Conservation (phyloP, 1,284 basidiomycete genomes). For the Cystobasidium slooffiae region DNA sequence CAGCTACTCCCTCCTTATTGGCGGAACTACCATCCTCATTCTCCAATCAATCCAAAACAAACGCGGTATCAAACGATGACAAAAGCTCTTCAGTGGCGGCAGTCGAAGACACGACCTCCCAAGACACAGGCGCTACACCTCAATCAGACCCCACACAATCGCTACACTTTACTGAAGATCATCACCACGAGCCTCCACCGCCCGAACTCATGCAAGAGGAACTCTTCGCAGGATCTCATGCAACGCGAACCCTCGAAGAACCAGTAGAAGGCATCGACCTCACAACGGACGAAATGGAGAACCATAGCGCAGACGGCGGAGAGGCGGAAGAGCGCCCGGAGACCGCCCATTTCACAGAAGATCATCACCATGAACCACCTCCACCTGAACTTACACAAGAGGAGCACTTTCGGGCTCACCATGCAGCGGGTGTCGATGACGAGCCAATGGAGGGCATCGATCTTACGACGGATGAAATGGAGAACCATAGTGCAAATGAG, state of each 20-base stretch:
- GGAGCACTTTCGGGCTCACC: background rate
- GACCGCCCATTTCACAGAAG: background rate
- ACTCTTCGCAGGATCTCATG: background rate
- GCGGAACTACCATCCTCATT: too few relatives aligned
- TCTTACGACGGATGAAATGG: constrained; percentile 26
- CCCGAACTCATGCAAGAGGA: constrained; percentile 8
- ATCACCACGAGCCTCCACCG: constrained; percentile 23
- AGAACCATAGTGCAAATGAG: constrained; percentile 5
- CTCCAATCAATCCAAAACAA: too few relatives aligned
- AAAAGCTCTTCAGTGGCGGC: too few relatives aligned
- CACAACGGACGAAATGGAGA: constrained; percentile 23
- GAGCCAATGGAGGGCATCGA: background rate
- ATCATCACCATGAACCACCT: constrained; percentile 27
- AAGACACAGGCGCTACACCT: too few relatives aligned
- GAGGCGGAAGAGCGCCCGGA: background rate
- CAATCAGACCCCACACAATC: too few relatives aligned
- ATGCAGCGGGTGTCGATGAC: background rate
- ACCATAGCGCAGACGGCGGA: background rate
- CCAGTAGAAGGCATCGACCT: constrained; percentile 1
- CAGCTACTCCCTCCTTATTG: too few relatives aligned
- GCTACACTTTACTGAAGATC: background rate
- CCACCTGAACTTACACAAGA: constrained; percentile 7
- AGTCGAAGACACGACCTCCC: too few relatives aligned
- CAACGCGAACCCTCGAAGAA: background rate
- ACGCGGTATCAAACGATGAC: too few relatives aligned